phyloP scores from a whole-genome alignment of 2,329 filamentous ascomycete species.

The Meredithiella fracta region DNA sequence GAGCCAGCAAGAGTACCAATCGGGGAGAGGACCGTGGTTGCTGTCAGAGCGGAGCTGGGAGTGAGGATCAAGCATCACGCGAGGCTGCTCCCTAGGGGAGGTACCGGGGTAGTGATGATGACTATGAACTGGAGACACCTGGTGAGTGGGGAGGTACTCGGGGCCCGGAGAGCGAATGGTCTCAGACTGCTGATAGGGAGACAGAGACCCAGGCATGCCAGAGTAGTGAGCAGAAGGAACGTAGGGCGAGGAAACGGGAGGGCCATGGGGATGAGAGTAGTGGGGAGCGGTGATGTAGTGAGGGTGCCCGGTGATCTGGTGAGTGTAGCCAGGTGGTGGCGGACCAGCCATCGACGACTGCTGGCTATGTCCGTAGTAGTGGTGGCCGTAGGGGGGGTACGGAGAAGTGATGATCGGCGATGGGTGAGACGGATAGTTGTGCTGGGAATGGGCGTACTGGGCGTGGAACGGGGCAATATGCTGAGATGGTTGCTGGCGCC shows the following conservation, averaged over 20 bases:
- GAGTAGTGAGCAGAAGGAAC: slow-evolving; percentile 5
- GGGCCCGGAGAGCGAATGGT: slow-evolving; percentile 16
- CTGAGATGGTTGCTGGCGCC: slow-evolving; percentile 17
- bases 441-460: slow-evolving; percentile 23
- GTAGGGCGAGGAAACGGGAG: slow-evolving; percentile 17
- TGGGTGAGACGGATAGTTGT: slow-evolving; percentile 21
- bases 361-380: slow-evolving; percentile 21
- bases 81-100: neutral
- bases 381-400: slow-evolving; percentile 28
- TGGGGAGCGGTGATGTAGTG: slow-evolving; percentile 19
- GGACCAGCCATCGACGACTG: slow-evolving; percentile 19
- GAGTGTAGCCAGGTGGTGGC: slow-evolving; percentile 13
- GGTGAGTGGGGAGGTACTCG: slow-evolving; percentile 26
- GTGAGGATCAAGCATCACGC: slow-evolving; percentile 25
- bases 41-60: slow-evolving; percentile 22
- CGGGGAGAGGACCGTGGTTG: slow-evolving; percentile 28
- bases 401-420: slow-evolving; percentile 39
- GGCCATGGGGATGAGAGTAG: slow-evolving; percentile 20
- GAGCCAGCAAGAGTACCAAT: slow-evolving; percentile 21
- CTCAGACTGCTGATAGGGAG: slow-evolving; percentile 9
- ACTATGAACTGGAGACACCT: slow-evolving; percentile 17
- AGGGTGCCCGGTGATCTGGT: slow-evolving; percentile 19
- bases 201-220: slow-evolving; percentile 13
- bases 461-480: slow-evolving; percentile 22
- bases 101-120: neutral